phyloP scores from a whole-genome alignment of 768 basidiomycete genomes.

The Lanmaoa pseudosensibilis region DNA sequence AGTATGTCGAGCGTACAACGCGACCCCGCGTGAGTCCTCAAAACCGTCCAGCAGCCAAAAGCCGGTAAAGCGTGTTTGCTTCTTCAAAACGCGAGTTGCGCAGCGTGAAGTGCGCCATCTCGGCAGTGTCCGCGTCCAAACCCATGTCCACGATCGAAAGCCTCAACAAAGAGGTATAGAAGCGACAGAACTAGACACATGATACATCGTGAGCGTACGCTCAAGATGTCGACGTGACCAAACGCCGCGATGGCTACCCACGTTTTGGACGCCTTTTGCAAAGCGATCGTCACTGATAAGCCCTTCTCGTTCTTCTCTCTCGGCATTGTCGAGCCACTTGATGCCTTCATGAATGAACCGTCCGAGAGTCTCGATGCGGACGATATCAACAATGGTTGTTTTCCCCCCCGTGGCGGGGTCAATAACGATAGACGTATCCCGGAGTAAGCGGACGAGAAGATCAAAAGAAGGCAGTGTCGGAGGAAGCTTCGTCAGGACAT shows the following conservation, averaged over 20 bases:
- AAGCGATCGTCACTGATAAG: slow-evolving; percentile 70
- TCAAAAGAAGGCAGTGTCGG: slow-evolving; percentile 75
- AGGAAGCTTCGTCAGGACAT: slow-evolving; percentile 63
- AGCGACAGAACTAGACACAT: slow-evolving; percentile 63
- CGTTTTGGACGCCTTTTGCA: slow-evolving; percentile 70
- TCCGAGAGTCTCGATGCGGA: slow-evolving; percentile 64
- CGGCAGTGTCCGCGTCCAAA: slow-evolving; percentile 68
- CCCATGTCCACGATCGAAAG: slow-evolving; percentile 59
- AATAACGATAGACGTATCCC: slow-evolving; percentile 53
- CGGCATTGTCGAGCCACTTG: slow-evolving; percentile 67
- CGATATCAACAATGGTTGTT: slow-evolving; percentile 63
- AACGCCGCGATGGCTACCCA: slow-evolving; percentile 36
- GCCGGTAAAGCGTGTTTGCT: slow-evolving; percentile 69
- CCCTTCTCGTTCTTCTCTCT: slow-evolving; percentile 68
- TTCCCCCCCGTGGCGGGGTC: slow-evolving; percentile 43
- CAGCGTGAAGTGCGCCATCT: slow-evolving; percentile 77
- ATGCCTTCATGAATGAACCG: slow-evolving; percentile 71
- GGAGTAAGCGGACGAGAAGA: slow-evolving; percentile 65
- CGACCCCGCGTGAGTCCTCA: slow-evolving; percentile 8
- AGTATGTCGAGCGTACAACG: background rate
- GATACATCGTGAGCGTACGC: slow-evolving; percentile 1
- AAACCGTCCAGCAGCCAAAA: slow-evolving; percentile 48
- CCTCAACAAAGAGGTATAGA: slow-evolving; percentile 71
- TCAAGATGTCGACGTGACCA: background rate
- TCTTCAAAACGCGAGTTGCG: slow-evolving; percentile 74